These are phyloP conservation scores for Mucuna pruriens DNA, from an alignment of 306 rosid genomes.

Conservation along the genomic window DNA sequence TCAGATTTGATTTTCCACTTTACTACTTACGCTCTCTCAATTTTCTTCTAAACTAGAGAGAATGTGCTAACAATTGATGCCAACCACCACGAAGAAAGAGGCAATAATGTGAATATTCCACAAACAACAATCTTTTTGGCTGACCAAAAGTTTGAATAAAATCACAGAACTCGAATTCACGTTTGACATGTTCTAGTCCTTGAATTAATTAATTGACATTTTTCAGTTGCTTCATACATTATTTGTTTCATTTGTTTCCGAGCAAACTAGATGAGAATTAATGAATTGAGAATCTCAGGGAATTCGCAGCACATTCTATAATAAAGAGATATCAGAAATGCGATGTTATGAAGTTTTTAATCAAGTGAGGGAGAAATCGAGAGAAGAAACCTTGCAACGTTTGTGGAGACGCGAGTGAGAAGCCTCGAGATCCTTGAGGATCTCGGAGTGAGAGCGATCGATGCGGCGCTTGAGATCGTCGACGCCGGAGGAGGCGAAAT, in stretches of 20 bases:
- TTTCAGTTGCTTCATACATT: background rate
- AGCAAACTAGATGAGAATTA: conserved; percentile 11
- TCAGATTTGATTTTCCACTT: conserved; percentile 8
- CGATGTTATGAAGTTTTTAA: background rate
- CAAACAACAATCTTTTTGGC: background rate
- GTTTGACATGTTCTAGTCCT: background rate
- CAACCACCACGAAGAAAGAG: background rate
- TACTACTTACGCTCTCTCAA: background rate
- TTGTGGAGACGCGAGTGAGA: conserved; percentile 77
- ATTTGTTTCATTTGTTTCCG: background rate
- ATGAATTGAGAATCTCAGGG: background rate
- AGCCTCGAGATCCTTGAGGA: conserved; percentile 78
- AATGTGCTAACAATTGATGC: background rate
- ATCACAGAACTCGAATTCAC: background rate
- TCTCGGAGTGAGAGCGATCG: conserved; percentile 83
- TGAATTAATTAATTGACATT: too few species aligned
- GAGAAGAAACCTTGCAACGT: conserved; percentile 73
- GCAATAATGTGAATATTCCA: conserved; percentile 1
- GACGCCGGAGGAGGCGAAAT: conserved; percentile 63
- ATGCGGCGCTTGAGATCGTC: conserved; percentile 73
- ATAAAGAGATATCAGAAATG: background rate
- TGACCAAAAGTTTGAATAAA: background rate
- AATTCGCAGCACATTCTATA: background rate
- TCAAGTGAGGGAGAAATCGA: conserved; percentile 16
- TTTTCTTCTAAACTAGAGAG: conserved; percentile 17